These are phyloP conservation scores for Pulveroboletus sp. DNA, from an alignment of 768 basidiomycete genomes.

Conservation along the genomic window DNA sequence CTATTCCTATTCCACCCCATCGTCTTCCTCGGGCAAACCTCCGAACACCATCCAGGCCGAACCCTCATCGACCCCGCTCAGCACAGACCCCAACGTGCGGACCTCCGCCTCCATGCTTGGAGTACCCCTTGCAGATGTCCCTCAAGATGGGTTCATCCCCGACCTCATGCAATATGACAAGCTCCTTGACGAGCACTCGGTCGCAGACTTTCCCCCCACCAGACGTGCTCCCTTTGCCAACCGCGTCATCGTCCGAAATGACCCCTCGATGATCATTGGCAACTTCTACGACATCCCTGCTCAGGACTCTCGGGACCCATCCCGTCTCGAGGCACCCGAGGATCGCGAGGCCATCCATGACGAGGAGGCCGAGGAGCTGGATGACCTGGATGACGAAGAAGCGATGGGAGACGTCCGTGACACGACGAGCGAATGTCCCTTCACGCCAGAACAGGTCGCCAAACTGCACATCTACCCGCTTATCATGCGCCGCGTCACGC, in stretches of 20 bases:
- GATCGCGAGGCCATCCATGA: slow-evolving; percentile 7
- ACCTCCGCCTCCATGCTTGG: slow-evolving; percentile 9
- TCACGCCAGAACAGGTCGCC: slow-evolving; percentile 21
- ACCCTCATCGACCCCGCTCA: slow-evolving; percentile 1
- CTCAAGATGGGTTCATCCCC: slow-evolving; percentile 38
- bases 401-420: slow-evolving; percentile 10
- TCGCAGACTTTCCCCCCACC: slow-evolving; percentile 48
- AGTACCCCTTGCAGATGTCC: slow-evolving; percentile 16
- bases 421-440: slow-evolving; percentile 15
- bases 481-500: slow-evolving; percentile 57
- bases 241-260: slow-evolving; percentile 63
- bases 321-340: not conserved
- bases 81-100: not conserved
- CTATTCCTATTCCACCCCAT: slow-evolving; percentile 17
- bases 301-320: slow-evolving; percentile 2
- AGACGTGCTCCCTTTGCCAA: slow-evolving; percentile 51
- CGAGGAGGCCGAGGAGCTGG: slow-evolving; percentile 14
- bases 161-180: slow-evolving; percentile 61
- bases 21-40: slow-evolving; percentile 7
- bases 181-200: slow-evolving; percentile 56
- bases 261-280: slow-evolving; percentile 59
- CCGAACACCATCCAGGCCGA: slow-evolving; percentile 2
- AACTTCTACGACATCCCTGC: slow-evolving; percentile 23
- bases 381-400: slow-evolving; percentile 21
- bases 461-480: slow-evolving; percentile 39